Evolutionary conservation across 345 rosid genomes (phyloP).

Genomic region (Brassica incana): DNA sequence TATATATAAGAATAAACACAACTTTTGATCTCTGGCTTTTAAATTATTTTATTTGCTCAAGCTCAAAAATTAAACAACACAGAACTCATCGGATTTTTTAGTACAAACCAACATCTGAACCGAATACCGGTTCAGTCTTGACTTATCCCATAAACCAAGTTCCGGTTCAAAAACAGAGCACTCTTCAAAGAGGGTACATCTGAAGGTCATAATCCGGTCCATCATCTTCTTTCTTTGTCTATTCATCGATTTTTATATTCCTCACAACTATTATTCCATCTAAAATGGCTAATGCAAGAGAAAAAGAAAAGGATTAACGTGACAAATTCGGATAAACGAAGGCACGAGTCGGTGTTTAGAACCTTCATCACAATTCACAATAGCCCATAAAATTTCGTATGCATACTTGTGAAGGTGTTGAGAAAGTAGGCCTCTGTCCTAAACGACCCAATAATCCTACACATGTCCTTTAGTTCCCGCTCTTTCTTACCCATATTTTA

Average conservation of each 20-base stretch:
- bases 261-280: background rate
- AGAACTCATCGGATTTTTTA: constrained; percentile 4
- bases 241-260: background rate
- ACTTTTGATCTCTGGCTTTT: background rate
- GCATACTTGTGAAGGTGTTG: background rate
- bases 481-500: background rate
- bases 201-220: constrained; percentile 46
- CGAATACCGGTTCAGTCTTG: background rate
- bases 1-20: background rate
- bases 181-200: constrained; percentile 40
- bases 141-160: background rate
- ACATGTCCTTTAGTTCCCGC: constrained; percentile 5
- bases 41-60: background rate
- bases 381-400: constrained; percentile 17
- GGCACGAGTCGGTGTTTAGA: background rate
- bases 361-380: constrained; percentile 4
- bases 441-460: constrained; percentile 6
- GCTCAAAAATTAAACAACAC: constrained; percentile 16
- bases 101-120: constrained; percentile 16
- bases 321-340: background rate
- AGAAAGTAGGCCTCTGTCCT: constrained; percentile 11
- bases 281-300: background rate
- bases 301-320: background rate
- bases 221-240: background rate
- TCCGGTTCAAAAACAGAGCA: constrained; percentile 18